Conservation (phyloP, 1,139 yeast species). For the Lodderomyces jiufengensis region DNA sequence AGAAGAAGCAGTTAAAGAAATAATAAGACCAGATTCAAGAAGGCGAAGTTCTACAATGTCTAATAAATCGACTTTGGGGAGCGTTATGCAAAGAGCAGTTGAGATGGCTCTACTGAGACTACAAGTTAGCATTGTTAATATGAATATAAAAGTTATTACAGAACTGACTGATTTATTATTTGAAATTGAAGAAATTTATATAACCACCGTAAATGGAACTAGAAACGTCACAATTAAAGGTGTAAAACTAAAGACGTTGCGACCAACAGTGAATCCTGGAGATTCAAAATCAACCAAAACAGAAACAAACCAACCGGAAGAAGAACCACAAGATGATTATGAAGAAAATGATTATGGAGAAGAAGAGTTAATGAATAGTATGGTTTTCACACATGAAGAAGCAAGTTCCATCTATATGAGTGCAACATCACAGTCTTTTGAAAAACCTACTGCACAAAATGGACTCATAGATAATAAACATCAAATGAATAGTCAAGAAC, state of each 20-base stretch:
- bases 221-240: constrained; percentile 41
- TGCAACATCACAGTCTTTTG: constrained; percentile 54
- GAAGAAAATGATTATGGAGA: constrained; percentile 26
- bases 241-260: constrained; percentile 31
- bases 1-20: constrained; percentile 18
- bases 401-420: constrained; percentile 81
- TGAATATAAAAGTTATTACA: constrained; percentile 47
- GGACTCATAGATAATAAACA: constrained; percentile 10
- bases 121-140: constrained; percentile 42
- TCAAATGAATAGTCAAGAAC: constrained; percentile 9
- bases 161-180: constrained; percentile 47
- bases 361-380: constrained; percentile 53
- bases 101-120: constrained; percentile 68
- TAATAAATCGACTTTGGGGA: constrained; percentile 42
- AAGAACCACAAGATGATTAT: constrained; percentile 16
- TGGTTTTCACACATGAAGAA: constrained; percentile 65
- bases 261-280: constrained; percentile 38
- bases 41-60: constrained; percentile 12
- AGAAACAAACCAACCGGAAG: constrained; percentile 12
- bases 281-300: constrained; percentile 16
- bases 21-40: constrained; percentile 9
- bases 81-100: constrained; percentile 59
- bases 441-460: constrained; percentile 14
- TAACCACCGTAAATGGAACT: constrained; percentile 46
- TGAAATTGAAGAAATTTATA: constrained; percentile 34